phyloP scores from a whole-genome alignment of 75 land plant species.

The Cunninghamia lanceolata region DNA sequence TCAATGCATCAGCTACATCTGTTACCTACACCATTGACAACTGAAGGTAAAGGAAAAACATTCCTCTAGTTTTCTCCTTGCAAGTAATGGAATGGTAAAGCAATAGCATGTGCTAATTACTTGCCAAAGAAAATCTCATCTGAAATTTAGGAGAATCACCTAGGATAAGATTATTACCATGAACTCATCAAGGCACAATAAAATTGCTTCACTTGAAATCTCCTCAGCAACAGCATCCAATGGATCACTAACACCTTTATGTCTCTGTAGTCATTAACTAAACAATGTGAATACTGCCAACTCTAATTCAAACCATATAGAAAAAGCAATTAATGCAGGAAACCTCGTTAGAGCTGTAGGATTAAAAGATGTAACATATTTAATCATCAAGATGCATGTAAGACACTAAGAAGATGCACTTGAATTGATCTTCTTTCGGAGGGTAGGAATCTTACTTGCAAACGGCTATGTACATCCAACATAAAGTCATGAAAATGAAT shows the following conservation, averaged over 20 bases:
- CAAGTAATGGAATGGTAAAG: neutral
- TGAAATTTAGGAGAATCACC: neutral
- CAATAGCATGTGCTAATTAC: neutral
- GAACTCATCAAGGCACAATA: slow-evolving; percentile 94
- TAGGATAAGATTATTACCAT: slow-evolving; percentile 54
- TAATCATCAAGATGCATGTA: neutral
- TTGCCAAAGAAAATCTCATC: neutral
- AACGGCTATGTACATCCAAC: slow-evolving; percentile 88
- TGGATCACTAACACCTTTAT: slow-evolving; percentile 83
- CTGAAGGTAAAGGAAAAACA: neutral
- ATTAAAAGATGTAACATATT: neutral
- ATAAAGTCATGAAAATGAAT: slow-evolving; percentile 98
- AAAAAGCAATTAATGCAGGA: neutral
- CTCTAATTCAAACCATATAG: neutral
- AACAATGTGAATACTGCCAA: neutral
- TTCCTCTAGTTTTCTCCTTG: neutral
- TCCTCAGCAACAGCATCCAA: slow-evolving; percentile 88
- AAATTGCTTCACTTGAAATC: slow-evolving; percentile 78
- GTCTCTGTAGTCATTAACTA: slow-evolving; percentile 44
- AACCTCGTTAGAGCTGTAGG: neutral
- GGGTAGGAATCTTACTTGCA: slow-evolving; percentile 62
- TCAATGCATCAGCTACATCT: slow-evolving; percentile 99
- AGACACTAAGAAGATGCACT: neutral
- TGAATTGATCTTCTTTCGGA: neutral
- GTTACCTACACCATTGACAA: slow-evolving; percentile 54